phyloP scores from a whole-genome alignment of 352 stramenopile species.

The Pythium utonaiense region DNA sequence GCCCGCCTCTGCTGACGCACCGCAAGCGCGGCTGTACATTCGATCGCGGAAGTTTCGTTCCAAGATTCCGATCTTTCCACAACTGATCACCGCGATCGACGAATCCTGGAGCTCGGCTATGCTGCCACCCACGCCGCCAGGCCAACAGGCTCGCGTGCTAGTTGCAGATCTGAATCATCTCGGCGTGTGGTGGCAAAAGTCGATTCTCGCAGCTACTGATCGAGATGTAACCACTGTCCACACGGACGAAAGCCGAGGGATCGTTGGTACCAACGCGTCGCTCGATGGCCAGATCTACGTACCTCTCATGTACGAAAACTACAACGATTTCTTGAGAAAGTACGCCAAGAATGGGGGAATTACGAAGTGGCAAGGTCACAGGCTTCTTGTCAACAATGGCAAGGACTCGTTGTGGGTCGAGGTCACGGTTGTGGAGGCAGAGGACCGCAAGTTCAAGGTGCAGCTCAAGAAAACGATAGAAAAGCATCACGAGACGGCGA shows the following conservation, averaged over 20 bases:
- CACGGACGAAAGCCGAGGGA: slow-evolving; percentile 45
- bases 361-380: slow-evolving; percentile 51
- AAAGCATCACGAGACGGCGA: slow-evolving; percentile 25
- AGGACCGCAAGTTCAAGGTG: slow-evolving; percentile 63
- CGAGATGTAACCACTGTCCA: slow-evolving; percentile 57
- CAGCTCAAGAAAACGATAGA: slow-evolving; percentile 55
- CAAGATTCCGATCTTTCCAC: slow-evolving; percentile 60
- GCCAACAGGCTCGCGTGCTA: slow-evolving; percentile 43
- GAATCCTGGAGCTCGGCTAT: slow-evolving; percentile 31
- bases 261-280: slow-evolving; percentile 42
- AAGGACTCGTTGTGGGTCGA: slow-evolving; percentile 72
- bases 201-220: slow-evolving; percentile 43
- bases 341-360: slow-evolving; percentile 36
- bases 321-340: slow-evolving; percentile 32
- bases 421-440: slow-evolving; percentile 46
- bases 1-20: slow-evolving; percentile 18
- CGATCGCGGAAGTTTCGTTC: slow-evolving; percentile 53
- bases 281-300: slow-evolving; percentile 65
- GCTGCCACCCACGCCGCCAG: slow-evolving; percentile 30
- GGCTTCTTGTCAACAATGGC: slow-evolving; percentile 63
- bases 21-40: slow-evolving; percentile 38
- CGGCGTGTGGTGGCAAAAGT: slow-evolving; percentile 70
- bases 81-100: slow-evolving; percentile 40
- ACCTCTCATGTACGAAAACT: slow-evolving; percentile 37
- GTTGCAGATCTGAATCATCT: slow-evolving; percentile 48